Percentiles rank a stretch among this genome's conserved stretches.
These are phyloP conservation scores for Phytopythium chamaehyphon DNA, from an alignment of 352 stramenopile species.

Conservation along the genomic window DNA sequence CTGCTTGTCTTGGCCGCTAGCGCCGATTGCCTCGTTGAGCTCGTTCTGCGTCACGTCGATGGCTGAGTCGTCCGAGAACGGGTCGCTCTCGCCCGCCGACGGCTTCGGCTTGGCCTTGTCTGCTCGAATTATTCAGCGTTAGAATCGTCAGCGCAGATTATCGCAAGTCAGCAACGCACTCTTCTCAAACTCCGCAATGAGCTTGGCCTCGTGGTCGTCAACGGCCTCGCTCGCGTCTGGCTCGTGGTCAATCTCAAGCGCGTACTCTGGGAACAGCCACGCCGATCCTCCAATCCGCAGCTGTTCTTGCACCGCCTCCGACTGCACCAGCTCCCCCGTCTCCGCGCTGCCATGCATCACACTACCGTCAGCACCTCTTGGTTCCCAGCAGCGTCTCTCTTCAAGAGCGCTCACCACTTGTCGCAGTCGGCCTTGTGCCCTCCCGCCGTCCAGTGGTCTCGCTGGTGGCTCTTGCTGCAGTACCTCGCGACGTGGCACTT, in stretches of 20 bases:
- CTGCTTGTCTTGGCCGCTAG: conserved; percentile 64
- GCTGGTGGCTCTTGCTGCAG: conserved; percentile 73
- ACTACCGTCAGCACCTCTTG: background rate
- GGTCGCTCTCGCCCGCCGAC: conserved; percentile 33
- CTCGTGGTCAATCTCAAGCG: conserved; percentile 78
- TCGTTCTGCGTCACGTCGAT: conserved; percentile 76
- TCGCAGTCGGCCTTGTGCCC: conserved; percentile 67
- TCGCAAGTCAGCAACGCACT: conserved; percentile 20
- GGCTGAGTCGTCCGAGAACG: conserved; percentile 65
- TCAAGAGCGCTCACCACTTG: conserved; percentile 31
- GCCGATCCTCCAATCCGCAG: conserved; percentile 53
- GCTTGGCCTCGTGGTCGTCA: conserved; percentile 71
- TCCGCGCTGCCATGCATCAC: conserved; percentile 22
- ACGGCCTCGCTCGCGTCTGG: conserved; percentile 51
- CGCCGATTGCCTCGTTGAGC: conserved; percentile 63
- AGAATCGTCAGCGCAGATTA: background rate
- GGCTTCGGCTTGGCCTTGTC: conserved; percentile 10
- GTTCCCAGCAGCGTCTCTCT: background rate
- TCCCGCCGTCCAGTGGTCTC: conserved; percentile 68
- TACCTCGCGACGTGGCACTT: conserved; percentile 74
- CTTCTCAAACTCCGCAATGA: conserved; percentile 69
- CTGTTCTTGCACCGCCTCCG: conserved; percentile 16
- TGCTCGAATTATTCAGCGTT: background rate
- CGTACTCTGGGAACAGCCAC: conserved; percentile 72
- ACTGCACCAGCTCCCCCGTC: conserved; percentile 36